phyloP scores from a whole-genome alignment of 2,329 filamentous ascomycete species.

The Penicillium olsonii region DNA sequence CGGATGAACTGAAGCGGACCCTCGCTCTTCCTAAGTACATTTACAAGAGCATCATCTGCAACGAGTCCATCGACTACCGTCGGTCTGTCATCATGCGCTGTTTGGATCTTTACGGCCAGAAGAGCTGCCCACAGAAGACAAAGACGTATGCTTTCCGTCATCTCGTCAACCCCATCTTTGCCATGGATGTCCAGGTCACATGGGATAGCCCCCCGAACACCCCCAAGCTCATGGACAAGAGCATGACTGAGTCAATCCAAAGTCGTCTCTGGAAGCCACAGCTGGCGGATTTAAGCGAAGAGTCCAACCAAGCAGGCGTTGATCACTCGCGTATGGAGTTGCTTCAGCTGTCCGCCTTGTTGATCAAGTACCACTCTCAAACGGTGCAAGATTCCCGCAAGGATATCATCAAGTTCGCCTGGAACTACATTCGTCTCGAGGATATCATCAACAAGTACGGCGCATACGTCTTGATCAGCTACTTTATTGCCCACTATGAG shows the following conservation, averaged over 20 bases:
- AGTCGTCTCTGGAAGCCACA: conserved; percentile 93
- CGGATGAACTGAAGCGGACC: conserved; percentile 76
- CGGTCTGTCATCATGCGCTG: conserved; percentile 79
- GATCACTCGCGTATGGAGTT: conserved; percentile 97
- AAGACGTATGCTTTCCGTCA: conserved; percentile 92
- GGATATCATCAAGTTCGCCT: conserved; percentile 98
- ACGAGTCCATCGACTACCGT: conserved; percentile 82
- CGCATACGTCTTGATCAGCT: conserved; percentile 93
- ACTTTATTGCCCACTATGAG: conserved; percentile 96
- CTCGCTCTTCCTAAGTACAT: conserved; percentile 79
- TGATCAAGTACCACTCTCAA: conserved; percentile 91
- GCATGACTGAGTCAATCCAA: conserved; percentile 86
- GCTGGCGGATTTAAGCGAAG: conserved; percentile 77
- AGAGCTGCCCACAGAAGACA: conserved; percentile 77
- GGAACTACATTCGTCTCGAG: conserved; percentile 97
- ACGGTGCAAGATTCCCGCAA: conserved; percentile 90
- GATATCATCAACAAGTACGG: conserved; percentile 99
- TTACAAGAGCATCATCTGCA: conserved; percentile 80
- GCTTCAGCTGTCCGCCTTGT: conserved; percentile 87
- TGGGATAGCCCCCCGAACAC: conserved; percentile 63
- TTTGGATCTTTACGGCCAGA: conserved; percentile 81
- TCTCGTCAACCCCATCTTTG: conserved; percentile 92
- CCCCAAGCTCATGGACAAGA: conserved; percentile 78
- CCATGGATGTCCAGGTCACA: conserved; percentile 89
- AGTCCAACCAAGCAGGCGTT: conserved; percentile 79